phyloP scores from a whole-genome alignment of 2,329 filamentous ascomycete species.

The Ophiosphaerella narmari region DNA sequence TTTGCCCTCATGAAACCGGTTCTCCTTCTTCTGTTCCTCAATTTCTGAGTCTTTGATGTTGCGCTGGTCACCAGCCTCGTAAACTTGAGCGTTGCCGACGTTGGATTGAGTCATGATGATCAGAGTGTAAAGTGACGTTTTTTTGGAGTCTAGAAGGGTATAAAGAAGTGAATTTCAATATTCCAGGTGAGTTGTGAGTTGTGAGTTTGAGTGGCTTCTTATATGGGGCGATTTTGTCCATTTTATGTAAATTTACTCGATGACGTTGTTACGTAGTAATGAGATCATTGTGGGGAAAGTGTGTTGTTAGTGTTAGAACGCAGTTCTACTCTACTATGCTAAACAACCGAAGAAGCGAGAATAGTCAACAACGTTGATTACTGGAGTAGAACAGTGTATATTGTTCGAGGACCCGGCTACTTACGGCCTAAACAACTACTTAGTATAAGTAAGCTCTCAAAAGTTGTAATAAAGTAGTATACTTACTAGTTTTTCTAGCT shows the following conservation, averaged over 20 bases:
- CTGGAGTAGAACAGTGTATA: too few species aligned
- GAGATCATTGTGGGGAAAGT: conserved; percentile 30
- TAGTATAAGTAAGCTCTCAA: too few species aligned
- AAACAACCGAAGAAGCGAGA: too few species aligned
- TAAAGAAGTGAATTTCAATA: neutral
- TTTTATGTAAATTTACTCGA: conserved; percentile 20
- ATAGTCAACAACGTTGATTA: too few species aligned
- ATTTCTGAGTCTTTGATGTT: conserved; percentile 62
- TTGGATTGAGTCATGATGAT: conserved; percentile 62
- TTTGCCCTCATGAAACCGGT: conserved; percentile 74
- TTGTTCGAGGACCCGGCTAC: too few species aligned
- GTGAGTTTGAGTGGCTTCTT: neutral
- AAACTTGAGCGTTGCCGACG: conserved; percentile 68
- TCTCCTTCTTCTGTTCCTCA: conserved; percentile 57
- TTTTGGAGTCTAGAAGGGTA: neutral
- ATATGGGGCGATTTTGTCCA: conserved; percentile 5
- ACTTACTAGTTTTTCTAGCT: too few species aligned
- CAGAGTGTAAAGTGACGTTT: conserved; percentile 3
- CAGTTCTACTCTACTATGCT: too few species aligned
- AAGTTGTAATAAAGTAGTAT: too few species aligned
- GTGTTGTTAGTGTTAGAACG: neutral
- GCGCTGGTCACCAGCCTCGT: conserved; percentile 78
- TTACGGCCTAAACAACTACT: too few species aligned
- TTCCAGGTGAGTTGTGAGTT: too few species aligned
- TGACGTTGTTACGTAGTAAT: conserved; percentile 26